Evolutionary conservation across 306 rosid genomes (phyloP).

Genomic region (Cucurbita pepo): DNA sequence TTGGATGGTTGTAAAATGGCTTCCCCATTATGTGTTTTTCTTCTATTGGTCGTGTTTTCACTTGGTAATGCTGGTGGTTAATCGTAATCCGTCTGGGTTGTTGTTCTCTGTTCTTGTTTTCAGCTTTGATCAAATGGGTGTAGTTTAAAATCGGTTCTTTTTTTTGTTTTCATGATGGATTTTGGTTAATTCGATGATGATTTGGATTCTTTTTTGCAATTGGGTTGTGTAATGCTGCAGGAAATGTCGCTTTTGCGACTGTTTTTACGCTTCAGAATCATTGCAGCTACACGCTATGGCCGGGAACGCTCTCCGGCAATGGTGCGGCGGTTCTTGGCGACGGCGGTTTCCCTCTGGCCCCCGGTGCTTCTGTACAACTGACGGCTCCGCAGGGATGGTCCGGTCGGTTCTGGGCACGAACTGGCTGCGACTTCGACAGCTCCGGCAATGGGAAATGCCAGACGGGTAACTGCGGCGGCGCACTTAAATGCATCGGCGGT

Average conservation of each 20-base stretch:
- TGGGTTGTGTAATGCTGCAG: slow-evolving; percentile 15
- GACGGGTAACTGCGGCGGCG: slow-evolving; percentile 70
- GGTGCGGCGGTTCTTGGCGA: slow-evolving; percentile 38
- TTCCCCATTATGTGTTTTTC: background rate
- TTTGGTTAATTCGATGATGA: background rate
- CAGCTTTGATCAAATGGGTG: background rate
- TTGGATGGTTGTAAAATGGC: background rate
- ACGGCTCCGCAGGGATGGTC: slow-evolving; percentile 72
- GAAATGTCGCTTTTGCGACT: slow-evolving; percentile 24
- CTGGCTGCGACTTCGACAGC: slow-evolving; percentile 49
- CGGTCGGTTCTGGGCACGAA: slow-evolving; percentile 78
- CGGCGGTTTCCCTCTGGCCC: slow-evolving; percentile 39
- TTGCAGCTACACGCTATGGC: slow-evolving; percentile 63
- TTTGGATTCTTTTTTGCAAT: background rate
- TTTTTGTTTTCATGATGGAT: background rate
- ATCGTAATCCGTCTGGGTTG: background rate
- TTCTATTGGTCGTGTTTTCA: background rate
- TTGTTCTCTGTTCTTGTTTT: background rate
- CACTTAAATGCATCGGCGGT: slow-evolving; percentile 33
- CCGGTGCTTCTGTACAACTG: slow-evolving; percentile 22
- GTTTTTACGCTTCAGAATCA: slow-evolving; percentile 41
- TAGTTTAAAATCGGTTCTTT: background rate
- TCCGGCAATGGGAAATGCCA: slow-evolving; percentile 40
- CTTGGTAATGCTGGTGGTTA: background rate
- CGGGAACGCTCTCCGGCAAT: slow-evolving; percentile 63